Conservation (phyloP, 2,329 filamentous ascomycete genomes). For the Pseudogymnoascus sp. region DNA sequence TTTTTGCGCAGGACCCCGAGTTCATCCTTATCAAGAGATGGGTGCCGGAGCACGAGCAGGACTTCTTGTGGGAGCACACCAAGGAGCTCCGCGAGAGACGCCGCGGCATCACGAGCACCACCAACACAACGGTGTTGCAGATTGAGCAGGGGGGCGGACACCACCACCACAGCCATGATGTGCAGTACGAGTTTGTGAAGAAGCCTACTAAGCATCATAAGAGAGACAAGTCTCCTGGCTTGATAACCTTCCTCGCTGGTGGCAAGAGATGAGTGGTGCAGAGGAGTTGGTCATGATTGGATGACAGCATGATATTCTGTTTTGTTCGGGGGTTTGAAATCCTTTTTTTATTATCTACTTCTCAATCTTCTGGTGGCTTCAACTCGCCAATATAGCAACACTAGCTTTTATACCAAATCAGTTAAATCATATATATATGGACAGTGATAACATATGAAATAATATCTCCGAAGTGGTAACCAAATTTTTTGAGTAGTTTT, state of each 20-base stretch:
- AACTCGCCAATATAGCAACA: constrained; percentile 2
- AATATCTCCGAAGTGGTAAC: not conserved
- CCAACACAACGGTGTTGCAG: constrained; percentile 14
- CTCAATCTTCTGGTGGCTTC: not conserved
- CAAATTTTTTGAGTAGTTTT: not conserved
- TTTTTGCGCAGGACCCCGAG: constrained; percentile 49
- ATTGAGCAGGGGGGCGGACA: constrained; percentile 21
- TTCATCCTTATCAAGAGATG: constrained; percentile 68
- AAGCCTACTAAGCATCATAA: constrained; percentile 23
- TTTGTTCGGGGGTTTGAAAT: not conserved
- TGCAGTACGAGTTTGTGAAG: constrained; percentile 26
- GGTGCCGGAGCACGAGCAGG: constrained; percentile 65
- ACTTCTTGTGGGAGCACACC: constrained; percentile 67
- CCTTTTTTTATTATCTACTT: not conserved
- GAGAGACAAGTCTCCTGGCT: constrained; percentile 23
- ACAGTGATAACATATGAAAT: not conserved
- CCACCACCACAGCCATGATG: constrained; percentile 17
- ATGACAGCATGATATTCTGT: not conserved
- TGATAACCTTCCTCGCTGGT: constrained; percentile 28
- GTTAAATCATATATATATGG: not conserved
- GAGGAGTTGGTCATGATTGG: not conserved
- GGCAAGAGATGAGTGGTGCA: constrained; percentile 17
- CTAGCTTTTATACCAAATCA: constrained; percentile 5
- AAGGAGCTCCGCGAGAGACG: constrained; percentile 39
- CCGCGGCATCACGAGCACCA: constrained; percentile 11